A percentile compares a stretch with the other conserved stretches of the same genome.
These are phyloP conservation scores for Backusella liffmaniae DNA, from an alignment of 192 early-diverging fungal species.

Conservation along the genomic window DNA sequence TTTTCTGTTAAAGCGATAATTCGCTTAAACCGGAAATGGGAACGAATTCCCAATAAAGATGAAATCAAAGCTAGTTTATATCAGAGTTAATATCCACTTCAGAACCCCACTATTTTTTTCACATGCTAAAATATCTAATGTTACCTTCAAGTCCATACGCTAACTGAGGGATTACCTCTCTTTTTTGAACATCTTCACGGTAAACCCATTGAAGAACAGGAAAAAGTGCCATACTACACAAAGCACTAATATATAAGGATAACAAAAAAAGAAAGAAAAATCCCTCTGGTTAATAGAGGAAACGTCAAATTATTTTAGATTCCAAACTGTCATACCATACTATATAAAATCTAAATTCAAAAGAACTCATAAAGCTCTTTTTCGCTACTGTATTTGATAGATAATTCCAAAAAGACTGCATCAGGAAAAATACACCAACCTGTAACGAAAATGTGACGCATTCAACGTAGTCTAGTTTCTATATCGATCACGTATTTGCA, in stretches of 20 bases:
- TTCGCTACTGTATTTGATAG: conserved; percentile 29
- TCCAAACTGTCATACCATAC: conserved; percentile 13
- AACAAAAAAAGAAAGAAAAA: too few relatives aligned
- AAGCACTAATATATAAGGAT: conserved; percentile 9
- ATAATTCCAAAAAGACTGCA: conserved; percentile 43
- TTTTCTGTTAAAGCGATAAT: conserved; percentile 23
- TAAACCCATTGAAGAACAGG: conserved; percentile 28
- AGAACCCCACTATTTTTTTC: background rate
- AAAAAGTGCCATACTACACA: conserved; percentile 18
- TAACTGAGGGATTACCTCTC: conserved; percentile 29
- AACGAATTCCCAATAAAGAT: conserved; percentile 21
- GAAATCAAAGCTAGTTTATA: conserved; percentile 15
- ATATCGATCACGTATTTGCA: background rate
- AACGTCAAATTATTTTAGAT: too few relatives aligned
- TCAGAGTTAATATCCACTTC: background rate
- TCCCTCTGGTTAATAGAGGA: too few relatives aligned
- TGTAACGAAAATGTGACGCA: conserved; percentile 26
- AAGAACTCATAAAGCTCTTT: conserved; percentile 31
- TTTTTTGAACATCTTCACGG: conserved; percentile 7
- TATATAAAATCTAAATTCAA: conserved; percentile 34
- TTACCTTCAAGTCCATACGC: conserved; percentile 31
- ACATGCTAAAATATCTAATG: conserved; percentile 3
- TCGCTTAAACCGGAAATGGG: conserved; percentile 25
- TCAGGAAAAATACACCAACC: conserved; percentile 27
- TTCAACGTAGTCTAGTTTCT: conserved; percentile 27